Conservation (phyloP, 371 early-diverging fungal species). For the Rhizopus arrhizus region DNA sequence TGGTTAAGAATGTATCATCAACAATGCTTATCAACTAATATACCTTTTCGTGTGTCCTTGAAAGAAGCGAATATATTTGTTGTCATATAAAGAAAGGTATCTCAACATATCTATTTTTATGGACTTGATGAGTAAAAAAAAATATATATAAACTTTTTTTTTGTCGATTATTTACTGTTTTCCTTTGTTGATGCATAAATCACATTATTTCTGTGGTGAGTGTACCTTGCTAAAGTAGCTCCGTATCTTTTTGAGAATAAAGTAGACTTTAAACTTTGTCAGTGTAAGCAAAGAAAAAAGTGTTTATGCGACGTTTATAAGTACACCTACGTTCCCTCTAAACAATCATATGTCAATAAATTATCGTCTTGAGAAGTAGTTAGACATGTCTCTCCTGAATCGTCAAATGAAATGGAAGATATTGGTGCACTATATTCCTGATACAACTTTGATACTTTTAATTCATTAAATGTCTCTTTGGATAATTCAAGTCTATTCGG, state of each 20-base stretch:
- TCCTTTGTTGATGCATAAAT: constrained; percentile 92
- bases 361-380: constrained; percentile 84
- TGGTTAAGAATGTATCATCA: neutral
- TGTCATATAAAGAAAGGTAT: constrained; percentile 90
- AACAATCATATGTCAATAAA: constrained; percentile 75
- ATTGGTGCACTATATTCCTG: constrained; percentile 64
- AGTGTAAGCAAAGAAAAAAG: neutral
- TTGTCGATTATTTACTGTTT: constrained; percentile 61
- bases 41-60: constrained; percentile 80
- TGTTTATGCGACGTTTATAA: neutral
- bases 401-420: constrained; percentile 79
- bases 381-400: constrained; percentile 68
- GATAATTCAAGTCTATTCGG: constrained; percentile 30
- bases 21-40: neutral
- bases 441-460: constrained; percentile 67
- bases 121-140: neutral
- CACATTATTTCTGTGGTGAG: constrained; percentile 73
- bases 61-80: constrained; percentile 91
- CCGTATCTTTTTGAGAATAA: constrained; percentile 44
- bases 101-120: constrained; percentile 73
- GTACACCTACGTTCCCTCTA: constrained; percentile 68
- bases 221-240: constrained; percentile 77
- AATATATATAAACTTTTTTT: neutral
- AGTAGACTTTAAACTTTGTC: neutral
- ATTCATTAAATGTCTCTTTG: constrained; percentile 31